Evolutionary conservation across 148 eudicot genomes (phyloP), one percentile per base, ranked within the genome.

Genomic region (Persicaria tinctoria): DNA sequence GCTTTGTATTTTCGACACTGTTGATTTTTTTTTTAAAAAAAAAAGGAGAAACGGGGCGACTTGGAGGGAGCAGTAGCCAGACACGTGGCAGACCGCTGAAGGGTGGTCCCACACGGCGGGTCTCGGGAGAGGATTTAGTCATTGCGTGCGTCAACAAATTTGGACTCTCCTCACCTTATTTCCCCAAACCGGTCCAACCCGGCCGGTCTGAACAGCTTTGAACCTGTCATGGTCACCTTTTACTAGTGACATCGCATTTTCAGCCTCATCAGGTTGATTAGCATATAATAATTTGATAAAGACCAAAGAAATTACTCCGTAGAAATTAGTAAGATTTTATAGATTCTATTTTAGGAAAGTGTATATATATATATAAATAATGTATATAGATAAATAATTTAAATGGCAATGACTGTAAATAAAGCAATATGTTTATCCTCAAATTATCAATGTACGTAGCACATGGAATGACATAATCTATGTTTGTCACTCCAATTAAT

Each of bases 131-230:
- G 74, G 13, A 71, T 71, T 17, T 6, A 50, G 74, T 74, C 76
- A 74, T 54, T 74, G 76, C 76, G 55, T 74, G 60, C 76, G 76
- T 74, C 76, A 74, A 27, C 63, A 44, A 41, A 53, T 74, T 74
- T 74, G 76, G 64, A 74, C 76, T 83, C 64, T 83, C 78, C 49
- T 57, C 54, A 14, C 82, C 82, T 70, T 55, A 56, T 18, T 17
- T 6, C 9, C 1, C 16, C 32, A 2, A 17, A 63, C 45, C 68
- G 68, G 66, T 20, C 14, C 12, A 4, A 20, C 16, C 68, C 45
- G 13, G 16, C 62, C 62, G 62, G 23, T 56, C 62, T 17, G 4
- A 56, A 56, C 2, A 5, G 17, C 27, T 6, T 56, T 56, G 0
- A 55, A 55, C 60, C 23, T 32, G 41, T 32, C 41, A 32, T 32